Base-by-base conservation (phyloP, 495 filamentous ascomycete species). In the Aspergillus diversus region DNA sequence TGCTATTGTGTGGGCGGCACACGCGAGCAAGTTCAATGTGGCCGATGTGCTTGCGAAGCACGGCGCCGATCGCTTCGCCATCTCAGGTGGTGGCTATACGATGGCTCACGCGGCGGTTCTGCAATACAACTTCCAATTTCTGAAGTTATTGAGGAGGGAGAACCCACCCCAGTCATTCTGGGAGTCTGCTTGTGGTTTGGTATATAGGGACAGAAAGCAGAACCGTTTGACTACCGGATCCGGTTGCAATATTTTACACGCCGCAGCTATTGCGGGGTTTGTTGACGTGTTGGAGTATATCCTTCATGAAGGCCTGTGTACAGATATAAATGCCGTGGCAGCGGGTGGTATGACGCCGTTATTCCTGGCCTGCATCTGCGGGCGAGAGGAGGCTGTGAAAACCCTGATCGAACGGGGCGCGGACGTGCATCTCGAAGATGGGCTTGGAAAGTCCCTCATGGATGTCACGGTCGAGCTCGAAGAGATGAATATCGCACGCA, bases 271-370 rank as follows among this genome's bases (percentile, higher is more conserved):
- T 13, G 37, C 37, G 8, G 37, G 37, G 37, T 7, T 1, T 39
- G 37, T 39, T 13, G 37, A 39, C 37, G 37, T 39, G 1, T 1
- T 39, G 37, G 8, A 13, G 37, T 39, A 39, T 39, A 7, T 39
- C 37, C 37, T 39, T 7, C 1, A 39, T 39, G 37, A 39, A 13
- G 37, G 37, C 13, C 7, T 39, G 8, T 39, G 8, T 1, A 39
- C 7, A 83, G 73, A 39, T 13, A 39, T 39, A 1, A 39, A 39
- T 13, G 37, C 37, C 37, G 1, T 39, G 37, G 37, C 37, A 13
- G 37, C 7, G 37, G 37, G 13, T 0, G 13, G 37, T 1, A 39
- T 39, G 7, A 13, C 37, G 3, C 37, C 37, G 37, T 39, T 39
- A 13, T 13, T 8, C 37, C 7, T 39, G 37, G 37, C 37, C 8